A percentile compares a stretch with the other conserved stretches of the same genome.
phyloP scores from a whole-genome alignment of 192 early-diverging fungal species.

The Pilobolus umbonatus region DNA sequence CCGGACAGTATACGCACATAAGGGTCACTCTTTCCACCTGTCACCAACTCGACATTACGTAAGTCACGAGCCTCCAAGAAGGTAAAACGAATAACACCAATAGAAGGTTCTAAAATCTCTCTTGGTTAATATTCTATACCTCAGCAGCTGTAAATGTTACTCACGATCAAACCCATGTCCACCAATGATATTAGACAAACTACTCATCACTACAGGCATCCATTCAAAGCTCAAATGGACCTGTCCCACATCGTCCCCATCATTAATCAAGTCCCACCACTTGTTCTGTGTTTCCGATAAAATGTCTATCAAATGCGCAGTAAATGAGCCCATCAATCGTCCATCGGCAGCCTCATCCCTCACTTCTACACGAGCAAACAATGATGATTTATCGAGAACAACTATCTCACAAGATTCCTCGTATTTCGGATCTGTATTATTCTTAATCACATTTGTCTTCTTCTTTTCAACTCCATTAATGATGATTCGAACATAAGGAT shows the following conservation, averaged over 20 bases:
- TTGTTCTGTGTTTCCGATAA: slow-evolving; percentile 23
- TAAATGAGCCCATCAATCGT: slow-evolving; percentile 26
- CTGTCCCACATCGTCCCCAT: slow-evolving; percentile 13
- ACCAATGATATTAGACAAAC: slow-evolving; percentile 11
- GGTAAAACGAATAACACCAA: slow-evolving; percentile 68
- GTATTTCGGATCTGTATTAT: slow-evolving; percentile 69
- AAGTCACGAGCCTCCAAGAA: slow-evolving; percentile 65
- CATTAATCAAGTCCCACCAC: slow-evolving; percentile 27
- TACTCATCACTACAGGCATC: slow-evolving; percentile 69
- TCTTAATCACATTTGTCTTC: slow-evolving; percentile 55
- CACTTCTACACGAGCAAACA: slow-evolving; percentile 55
- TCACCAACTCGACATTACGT: slow-evolving; percentile 66
- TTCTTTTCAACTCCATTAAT: slow-evolving; percentile 40
- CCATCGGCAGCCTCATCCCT: slow-evolving; percentile 41
- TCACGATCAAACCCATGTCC: slow-evolving; percentile 17
- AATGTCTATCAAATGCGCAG: slow-evolving; percentile 31
- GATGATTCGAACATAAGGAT: slow-evolving; percentile 44
- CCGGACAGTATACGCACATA: slow-evolving; percentile 65
- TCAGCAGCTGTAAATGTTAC: background rate
- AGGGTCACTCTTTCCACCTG: slow-evolving; percentile 73
- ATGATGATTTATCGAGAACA: slow-evolving; percentile 58
- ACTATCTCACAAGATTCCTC: slow-evolving; percentile 62
- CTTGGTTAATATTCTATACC: background rate
- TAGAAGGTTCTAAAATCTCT: slow-evolving; percentile 40
- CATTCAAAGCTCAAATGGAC: slow-evolving; percentile 41